Percentiles rank a stretch among this genome's conserved stretches.
Evolutionary conservation across 257 asterid species (phyloP).

Genomic region (Rhazya stricta): DNA sequence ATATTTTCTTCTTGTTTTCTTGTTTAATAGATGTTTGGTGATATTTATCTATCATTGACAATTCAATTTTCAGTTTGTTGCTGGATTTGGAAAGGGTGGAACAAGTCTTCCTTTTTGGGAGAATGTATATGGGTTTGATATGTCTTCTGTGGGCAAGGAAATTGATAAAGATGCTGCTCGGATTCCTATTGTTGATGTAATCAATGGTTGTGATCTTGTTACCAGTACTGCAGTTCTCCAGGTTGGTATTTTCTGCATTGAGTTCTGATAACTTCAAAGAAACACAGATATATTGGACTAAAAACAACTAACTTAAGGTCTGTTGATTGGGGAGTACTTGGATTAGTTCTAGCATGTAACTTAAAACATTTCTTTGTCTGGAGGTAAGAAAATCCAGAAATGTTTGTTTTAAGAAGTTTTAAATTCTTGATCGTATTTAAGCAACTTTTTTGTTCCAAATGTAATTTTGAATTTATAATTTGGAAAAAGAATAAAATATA

Average conservation of each 20-base stretch:
- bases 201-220: slow-evolving; percentile 55
- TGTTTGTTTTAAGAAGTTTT: too few species aligned
- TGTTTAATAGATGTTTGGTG: not conserved
- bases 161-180: slow-evolving; percentile 63
- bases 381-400: too few species aligned
- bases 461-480: too few species aligned
- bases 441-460: too few species aligned
- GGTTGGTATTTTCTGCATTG: slow-evolving; percentile 38
- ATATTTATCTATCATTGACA: slow-evolving; percentile 14
- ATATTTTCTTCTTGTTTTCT: slow-evolving; percentile 6
- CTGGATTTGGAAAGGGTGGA: slow-evolving; percentile 93
- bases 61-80: slow-evolving; percentile 52
- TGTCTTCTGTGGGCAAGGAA: slow-evolving; percentile 80
- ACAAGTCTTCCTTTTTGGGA: slow-evolving; percentile 94
- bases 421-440: too few species aligned
- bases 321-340: too few species aligned
- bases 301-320: not conserved
- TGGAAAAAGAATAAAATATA: too few species aligned
- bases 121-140: slow-evolving; percentile 78
- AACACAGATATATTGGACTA: not conserved
- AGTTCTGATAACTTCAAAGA: not conserved
- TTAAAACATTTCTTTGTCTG: too few species aligned
- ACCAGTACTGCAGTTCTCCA: slow-evolving; percentile 71
- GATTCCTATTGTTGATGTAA: slow-evolving; percentile 66
- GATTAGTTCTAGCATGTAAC: too few species aligned